A percentile compares a stretch with the other conserved stretches of the same genome.
phyloP scores from a whole-genome alignment of 2,329 filamentous ascomycete species.

The Pseudovirgaria hyperparasitica region DNA sequence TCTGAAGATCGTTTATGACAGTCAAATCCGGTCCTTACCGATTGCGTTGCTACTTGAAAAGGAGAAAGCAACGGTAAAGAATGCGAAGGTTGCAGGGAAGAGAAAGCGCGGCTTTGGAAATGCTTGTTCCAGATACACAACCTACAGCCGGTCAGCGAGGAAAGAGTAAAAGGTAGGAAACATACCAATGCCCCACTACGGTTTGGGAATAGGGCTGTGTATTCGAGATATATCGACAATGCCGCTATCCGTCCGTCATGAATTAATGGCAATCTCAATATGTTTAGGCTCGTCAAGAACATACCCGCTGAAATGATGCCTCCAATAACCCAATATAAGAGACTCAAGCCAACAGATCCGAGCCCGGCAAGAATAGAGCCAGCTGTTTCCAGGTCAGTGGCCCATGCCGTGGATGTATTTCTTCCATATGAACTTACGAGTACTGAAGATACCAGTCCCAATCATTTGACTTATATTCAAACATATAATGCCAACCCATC shows the following conservation, averaged over 20 bases:
- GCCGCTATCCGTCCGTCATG: conserved; percentile 7
- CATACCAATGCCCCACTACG: conserved; percentile 15
- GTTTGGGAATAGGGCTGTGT: conserved; percentile 15
- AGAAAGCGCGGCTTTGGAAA: conserved; percentile 16
- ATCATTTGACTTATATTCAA: conserved; percentile 20
- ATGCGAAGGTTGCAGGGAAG: conserved; percentile 17
- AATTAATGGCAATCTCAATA: conserved; percentile 1
- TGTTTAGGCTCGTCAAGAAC: not conserved
- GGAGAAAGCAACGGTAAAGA: conserved; percentile 16
- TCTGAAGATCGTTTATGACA: not conserved
- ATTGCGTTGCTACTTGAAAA: conserved; percentile 19
- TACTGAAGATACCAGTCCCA: conserved; percentile 18
- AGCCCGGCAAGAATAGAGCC: conserved; percentile 13
- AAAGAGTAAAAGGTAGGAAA: too few species aligned
- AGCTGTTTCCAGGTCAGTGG: conserved; percentile 8
- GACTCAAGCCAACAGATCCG: conserved; percentile 15
- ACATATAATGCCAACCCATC: conserved; percentile 16
- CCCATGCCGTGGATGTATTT: too few species aligned
- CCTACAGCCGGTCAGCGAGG: too few species aligned
- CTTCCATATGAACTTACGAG: conserved; percentile 10
- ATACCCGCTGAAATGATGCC: conserved; percentile 14
- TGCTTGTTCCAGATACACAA: conserved; percentile 18
- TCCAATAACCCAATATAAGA: conserved; percentile 17
- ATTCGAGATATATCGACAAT: conserved; percentile 16
- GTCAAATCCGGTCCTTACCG: not conserved